phyloP scores from a whole-genome alignment of 371 early-diverging fungal genomes.

The Mucor ambiguus region DNA sequence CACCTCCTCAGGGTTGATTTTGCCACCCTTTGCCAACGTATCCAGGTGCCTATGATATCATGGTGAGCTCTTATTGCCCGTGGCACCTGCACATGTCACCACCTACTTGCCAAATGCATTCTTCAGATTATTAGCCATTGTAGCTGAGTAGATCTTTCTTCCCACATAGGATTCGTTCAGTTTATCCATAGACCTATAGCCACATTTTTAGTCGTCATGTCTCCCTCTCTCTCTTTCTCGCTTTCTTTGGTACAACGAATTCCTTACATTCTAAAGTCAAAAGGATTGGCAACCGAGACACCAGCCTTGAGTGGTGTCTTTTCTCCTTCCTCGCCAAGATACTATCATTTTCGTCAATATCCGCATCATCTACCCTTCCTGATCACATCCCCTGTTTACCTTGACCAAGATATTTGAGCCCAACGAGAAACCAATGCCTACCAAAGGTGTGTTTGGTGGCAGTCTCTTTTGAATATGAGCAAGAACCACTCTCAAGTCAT shows the following conservation, averaged over 20 bases:
- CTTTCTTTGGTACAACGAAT: not conserved
- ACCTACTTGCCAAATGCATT: slow-evolving; percentile 54
- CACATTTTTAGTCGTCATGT: not conserved
- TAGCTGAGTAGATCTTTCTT: slow-evolving; percentile 63
- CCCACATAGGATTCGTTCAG: slow-evolving; percentile 42
- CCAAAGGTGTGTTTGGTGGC: slow-evolving; percentile 65
- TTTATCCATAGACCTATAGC: slow-evolving; percentile 26
- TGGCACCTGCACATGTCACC: not conserved
- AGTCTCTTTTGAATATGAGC: slow-evolving; percentile 56
- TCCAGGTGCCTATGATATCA: slow-evolving; percentile 52
- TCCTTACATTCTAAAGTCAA: slow-evolving; percentile 65
- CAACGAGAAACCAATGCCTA: slow-evolving; percentile 86
- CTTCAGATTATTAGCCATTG: slow-evolving; percentile 75
- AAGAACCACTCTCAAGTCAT: slow-evolving; percentile 73
- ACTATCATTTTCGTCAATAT: slow-evolving; percentile 33
- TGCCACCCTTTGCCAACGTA: slow-evolving; percentile 52
- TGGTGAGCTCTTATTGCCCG: not conserved
- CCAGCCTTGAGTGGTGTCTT: slow-evolving; percentile 76
- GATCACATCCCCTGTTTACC: slow-evolving; percentile 31
- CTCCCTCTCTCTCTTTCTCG: not conserved
- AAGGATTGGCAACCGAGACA: slow-evolving; percentile 87
- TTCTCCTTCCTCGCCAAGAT: slow-evolving; percentile 84
- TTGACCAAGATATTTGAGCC: slow-evolving; percentile 93
- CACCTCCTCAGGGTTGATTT: slow-evolving; percentile 59
- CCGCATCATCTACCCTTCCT: not conserved